Conservation (phyloP, 495 filamentous ascomycete species). For the Aspergillus cavernicola region DNA sequence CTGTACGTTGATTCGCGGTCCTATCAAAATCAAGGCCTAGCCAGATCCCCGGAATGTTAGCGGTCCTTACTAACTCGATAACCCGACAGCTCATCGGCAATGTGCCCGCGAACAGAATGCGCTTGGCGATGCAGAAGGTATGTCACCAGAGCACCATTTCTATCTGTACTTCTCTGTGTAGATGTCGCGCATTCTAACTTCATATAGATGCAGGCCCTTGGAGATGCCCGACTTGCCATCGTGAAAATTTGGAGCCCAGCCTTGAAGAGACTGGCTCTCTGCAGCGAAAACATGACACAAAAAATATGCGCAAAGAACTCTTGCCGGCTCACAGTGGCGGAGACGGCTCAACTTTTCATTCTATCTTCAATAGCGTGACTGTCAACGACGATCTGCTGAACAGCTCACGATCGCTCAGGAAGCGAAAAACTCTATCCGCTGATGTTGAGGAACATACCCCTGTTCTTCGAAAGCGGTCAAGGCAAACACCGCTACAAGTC, state of each 20-base stretch:
- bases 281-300: slow-evolving; percentile 40
- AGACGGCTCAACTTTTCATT: slow-evolving; percentile 75
- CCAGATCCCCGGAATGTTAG: slow-evolving; percentile 23
- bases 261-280: slow-evolving; percentile 36
- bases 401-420: slow-evolving; percentile 79
- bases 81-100: slow-evolving; percentile 73
- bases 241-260: slow-evolving; percentile 58
- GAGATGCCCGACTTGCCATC: slow-evolving; percentile 76
- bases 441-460: slow-evolving; percentile 51
- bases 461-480: slow-evolving; percentile 43
- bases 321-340: slow-evolving; percentile 67
- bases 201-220: slow-evolving; percentile 51
- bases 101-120: slow-evolving; percentile 80
- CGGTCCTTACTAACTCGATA: slow-evolving; percentile 34
- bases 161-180: too few relatives aligned
- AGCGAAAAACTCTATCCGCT: slow-evolving; percentile 67
- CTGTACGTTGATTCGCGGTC: slow-evolving; percentile 58
- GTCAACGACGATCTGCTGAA: slow-evolving; percentile 79
- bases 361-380: slow-evolving; percentile 73
- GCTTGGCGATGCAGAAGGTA: slow-evolving; percentile 66
- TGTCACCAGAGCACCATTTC: slow-evolving; percentile 15
- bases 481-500: slow-evolving; percentile 29
- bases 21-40: slow-evolving; percentile 24
- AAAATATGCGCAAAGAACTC: slow-evolving; percentile 66
- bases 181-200: slow-evolving; percentile 21